A percentile compares a stretch with the other conserved stretches of the same genome.
Evolutionary conservation across 2,329 filamentous ascomycete genomes (phyloP).

Genomic region (Aureobasidium sp.): DNA sequence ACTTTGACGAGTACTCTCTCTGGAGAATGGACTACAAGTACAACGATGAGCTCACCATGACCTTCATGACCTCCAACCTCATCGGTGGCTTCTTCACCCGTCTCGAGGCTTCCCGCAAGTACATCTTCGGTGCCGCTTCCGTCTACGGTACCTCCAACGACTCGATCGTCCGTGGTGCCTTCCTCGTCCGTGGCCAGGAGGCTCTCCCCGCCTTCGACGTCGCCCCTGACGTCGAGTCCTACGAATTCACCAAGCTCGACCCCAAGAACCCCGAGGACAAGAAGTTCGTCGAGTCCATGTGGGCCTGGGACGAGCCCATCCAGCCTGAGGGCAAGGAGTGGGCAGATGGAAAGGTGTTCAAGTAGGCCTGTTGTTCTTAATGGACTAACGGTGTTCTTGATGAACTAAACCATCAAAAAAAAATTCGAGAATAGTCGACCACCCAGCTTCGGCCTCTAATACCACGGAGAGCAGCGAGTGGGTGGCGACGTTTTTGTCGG

Average conservation of each 20-base stretch:
- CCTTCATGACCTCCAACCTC: constrained; percentile 99
- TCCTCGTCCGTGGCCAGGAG: constrained; percentile 89
- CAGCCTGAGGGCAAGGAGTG: constrained; percentile 78
- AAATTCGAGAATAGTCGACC: not conserved
- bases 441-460: not conserved
- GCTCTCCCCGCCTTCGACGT: constrained; percentile 83
- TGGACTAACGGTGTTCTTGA: too few species aligned
- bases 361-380: not conserved
- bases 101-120: constrained; percentile 96
- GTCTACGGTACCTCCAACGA: constrained; percentile 86
- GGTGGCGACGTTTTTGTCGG: not conserved
- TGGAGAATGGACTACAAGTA: constrained; percentile 98
- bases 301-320: constrained; percentile 85
- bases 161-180: constrained; percentile 86
- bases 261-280: constrained; percentile 73
- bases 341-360: constrained; percentile 63
- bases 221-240: constrained; percentile 94
- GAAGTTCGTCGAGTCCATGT: constrained; percentile 76
- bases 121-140: constrained; percentile 82
- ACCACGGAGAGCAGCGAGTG: not conserved
- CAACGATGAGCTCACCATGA: constrained; percentile 92
- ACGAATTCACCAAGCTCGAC: constrained; percentile 95
- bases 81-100: constrained; percentile 96
- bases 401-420: not conserved
- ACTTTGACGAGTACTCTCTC: constrained; percentile 90